Conservation (phyloP, 1,284 basidiomycete species). For the Puccinia polysora region DNA sequence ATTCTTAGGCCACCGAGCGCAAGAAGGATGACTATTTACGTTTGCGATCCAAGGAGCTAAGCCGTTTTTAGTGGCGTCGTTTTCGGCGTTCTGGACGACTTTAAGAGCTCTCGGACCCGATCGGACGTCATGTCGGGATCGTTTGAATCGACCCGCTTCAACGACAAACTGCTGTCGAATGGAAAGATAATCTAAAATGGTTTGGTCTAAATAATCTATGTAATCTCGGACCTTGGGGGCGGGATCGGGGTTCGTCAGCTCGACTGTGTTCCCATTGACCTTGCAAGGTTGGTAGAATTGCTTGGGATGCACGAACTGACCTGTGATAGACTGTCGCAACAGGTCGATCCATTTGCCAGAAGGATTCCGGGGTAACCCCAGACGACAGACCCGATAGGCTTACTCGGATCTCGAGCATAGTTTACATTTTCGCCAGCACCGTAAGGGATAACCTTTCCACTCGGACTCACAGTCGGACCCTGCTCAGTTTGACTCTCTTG, state of each 20-base stretch:
- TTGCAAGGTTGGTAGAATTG: background rate
- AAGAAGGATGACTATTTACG: conserved; percentile 13
- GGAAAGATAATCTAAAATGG: conserved; percentile 33
- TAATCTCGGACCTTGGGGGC: conserved; percentile 27
- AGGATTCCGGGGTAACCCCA: conserved; percentile 22
- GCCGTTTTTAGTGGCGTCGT: conserved; percentile 1
- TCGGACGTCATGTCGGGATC: conserved; percentile 17
- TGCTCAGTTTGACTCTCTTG: conserved; percentile 4
- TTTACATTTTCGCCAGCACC: conserved; percentile 16
- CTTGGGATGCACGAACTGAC: background rate
- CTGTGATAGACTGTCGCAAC: conserved; percentile 23
- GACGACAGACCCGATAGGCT: background rate
- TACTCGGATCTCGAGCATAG: background rate
- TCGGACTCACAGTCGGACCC: conserved; percentile 13
- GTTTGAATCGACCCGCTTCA: conserved; percentile 39
- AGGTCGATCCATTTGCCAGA: conserved; percentile 19
- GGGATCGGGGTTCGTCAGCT: background rate
- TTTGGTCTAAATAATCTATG: conserved; percentile 34
- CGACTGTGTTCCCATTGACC: background rate
- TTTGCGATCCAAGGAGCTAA: conserved; percentile 38
- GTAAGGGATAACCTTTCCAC: conserved; percentile 15
- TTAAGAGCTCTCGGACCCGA: conserved; percentile 8
- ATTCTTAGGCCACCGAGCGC: no score
- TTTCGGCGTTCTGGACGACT: conserved; percentile 22
- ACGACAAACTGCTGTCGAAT: conserved; percentile 39